Conservation (phyloP, 2,329 filamentous ascomycete genomes). For the Cladorrhinum sp. region DNA sequence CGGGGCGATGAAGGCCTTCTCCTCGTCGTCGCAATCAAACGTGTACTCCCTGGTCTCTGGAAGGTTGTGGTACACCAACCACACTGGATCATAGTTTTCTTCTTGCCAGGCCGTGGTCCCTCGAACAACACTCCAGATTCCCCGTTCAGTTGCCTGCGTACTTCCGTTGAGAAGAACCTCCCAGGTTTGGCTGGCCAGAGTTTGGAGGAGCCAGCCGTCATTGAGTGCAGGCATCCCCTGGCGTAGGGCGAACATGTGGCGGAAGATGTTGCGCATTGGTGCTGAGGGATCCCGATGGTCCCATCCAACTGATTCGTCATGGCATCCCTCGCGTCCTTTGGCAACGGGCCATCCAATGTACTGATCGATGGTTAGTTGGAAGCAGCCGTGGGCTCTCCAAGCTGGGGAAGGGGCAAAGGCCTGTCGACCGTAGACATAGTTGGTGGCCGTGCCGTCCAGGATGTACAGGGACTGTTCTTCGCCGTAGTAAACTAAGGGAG, state of each 20-base stretch:
- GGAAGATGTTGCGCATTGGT: constrained; percentile 57
- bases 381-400: constrained; percentile 63
- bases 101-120: constrained; percentile 50
- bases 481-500: constrained; percentile 58
- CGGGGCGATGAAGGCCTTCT: constrained; percentile 52
- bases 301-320: constrained; percentile 52
- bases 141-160: constrained; percentile 35
- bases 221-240: constrained; percentile 54
- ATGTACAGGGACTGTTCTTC: constrained; percentile 63
- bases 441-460: constrained; percentile 57
- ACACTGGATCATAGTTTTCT: constrained; percentile 44
- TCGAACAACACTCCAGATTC: constrained; percentile 59
- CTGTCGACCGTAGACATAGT: constrained; percentile 62
- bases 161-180: constrained; percentile 31
- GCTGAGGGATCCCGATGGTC: constrained; percentile 62
- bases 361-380: constrained; percentile 51
- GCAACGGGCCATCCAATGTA: constrained; percentile 55
- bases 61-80: constrained; percentile 51
- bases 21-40: constrained; percentile 51
- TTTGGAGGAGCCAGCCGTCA: constrained; percentile 54
- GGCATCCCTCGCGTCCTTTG: constrained; percentile 48
- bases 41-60: constrained; percentile 49
- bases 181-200: constrained; percentile 52
- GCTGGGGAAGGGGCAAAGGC: constrained; percentile 59
- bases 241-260: constrained; percentile 59